Evolutionary conservation across 169 alveolate genomes (phyloP), one percentile per base, ranked within the genome.

Genomic region (Cryptosporidium ryanae): DNA sequence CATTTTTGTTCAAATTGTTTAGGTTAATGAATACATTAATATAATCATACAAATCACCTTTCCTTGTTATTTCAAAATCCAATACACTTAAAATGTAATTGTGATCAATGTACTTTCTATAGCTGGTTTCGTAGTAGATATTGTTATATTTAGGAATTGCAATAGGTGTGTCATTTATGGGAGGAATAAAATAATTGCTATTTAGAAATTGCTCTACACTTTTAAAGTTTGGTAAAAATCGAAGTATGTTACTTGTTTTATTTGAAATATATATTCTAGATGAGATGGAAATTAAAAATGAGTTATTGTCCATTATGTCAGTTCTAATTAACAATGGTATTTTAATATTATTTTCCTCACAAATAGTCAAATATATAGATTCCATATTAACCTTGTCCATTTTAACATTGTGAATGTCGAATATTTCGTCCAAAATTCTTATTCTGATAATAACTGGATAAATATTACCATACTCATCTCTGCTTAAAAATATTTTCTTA

Each of bases 361-460:
- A 38, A 5, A 76, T 38, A 17, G 48, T 46, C 15, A 76, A 63
- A 50, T 76, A 76, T 17, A 61, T 65, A 0, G 63, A 67, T 38
- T 76, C 87, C 71, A 61, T 61, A 27, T 76, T 76, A 2, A 61
- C 64, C 34, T 61, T 76, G 38, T 76, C 87, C 71, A 76, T 23
- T 3, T 55, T 61, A 2, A 76, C 59, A 48, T 76, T 76, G 29
- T 27, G 31, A 6, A 55, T 32, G 32, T 76, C 87, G 27, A 76
- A 76, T 8, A 59, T 63, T 23, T 76, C 87, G 23, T 76, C 50
- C 52, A 76, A 12, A 31, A 76, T 38, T 76, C 87, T 27, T 23
- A 76, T 76, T 59, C 87, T 76, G 0, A 76, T 32, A n/a, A 61
- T 50, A n/a, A 76, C 54, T 7, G 87, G 87, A 65, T 76, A 76